These are phyloP conservation scores for Cercospora canescens DNA, from an alignment of 2,329 filamentous ascomycete genomes.

Conservation along the genomic window DNA sequence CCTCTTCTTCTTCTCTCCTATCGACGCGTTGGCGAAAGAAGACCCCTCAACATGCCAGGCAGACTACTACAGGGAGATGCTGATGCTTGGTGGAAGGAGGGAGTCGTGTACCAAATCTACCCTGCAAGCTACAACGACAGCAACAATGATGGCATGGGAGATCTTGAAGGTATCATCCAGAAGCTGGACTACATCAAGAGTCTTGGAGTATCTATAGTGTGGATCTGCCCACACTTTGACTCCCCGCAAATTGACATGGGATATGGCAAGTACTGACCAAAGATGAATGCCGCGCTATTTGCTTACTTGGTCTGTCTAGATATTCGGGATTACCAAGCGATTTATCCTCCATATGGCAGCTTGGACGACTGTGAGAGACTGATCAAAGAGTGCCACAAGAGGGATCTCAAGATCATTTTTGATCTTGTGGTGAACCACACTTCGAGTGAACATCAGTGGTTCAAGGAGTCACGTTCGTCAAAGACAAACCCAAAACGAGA, in stretches of 20 bases:
- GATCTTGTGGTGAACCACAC: constrained; percentile 39
- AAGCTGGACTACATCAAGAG: constrained; percentile 61
- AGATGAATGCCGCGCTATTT: background rate
- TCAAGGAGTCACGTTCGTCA: constrained; percentile 54
- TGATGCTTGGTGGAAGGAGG: constrained; percentile 8
- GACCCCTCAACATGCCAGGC: background rate
- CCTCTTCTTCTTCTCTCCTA: background rate
- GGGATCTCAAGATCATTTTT: constrained; percentile 50
- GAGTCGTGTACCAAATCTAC: constrained; percentile 51
- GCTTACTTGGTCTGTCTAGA: background rate
- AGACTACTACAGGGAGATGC: background rate
- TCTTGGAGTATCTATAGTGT: constrained; percentile 55
- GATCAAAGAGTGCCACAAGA: constrained; percentile 43
- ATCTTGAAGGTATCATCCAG: constrained; percentile 63
- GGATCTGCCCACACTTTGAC: constrained; percentile 52
- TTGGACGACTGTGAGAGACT: constrained; percentile 48
- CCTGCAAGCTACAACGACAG: constrained; percentile 58
- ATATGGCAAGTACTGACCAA: constrained; percentile 37
- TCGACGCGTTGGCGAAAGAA: background rate
- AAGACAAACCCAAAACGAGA: constrained; percentile 55
- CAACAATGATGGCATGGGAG: constrained; percentile 60
- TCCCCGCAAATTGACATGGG: constrained; percentile 55
- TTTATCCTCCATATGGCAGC: constrained; percentile 13
- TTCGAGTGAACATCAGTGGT: constrained; percentile 55
- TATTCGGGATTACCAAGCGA: constrained; percentile 3